Base-by-base conservation (phyloP, 2,329 filamentous ascomycete genomes). In the Colletotrichum shisoi region DNA sequence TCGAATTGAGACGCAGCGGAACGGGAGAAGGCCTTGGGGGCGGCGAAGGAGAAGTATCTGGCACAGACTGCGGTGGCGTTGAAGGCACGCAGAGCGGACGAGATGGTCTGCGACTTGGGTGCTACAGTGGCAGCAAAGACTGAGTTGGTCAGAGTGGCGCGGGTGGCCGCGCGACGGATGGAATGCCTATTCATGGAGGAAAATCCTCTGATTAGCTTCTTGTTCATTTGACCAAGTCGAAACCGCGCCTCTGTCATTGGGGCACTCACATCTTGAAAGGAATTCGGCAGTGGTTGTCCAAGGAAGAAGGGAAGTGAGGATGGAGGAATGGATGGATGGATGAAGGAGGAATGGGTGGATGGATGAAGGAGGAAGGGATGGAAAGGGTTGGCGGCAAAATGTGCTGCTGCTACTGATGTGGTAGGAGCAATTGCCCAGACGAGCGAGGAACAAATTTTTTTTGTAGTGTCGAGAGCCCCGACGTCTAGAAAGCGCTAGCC, bases 101-200 rank as follows among this genome's bases (percentile, higher is more conserved):
- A 56, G 52, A 63, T 57, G 40, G 58, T 49, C 27, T 69, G 67
- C 13, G 62, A 60, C 52, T 46, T 69, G 57, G 66, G 58, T n/a
- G 56, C 66, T 19, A 11, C 48, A 48, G 57, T 60, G 34, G 45
- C 51, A 24, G 46, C 57, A 44, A 46, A 39, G 54, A 54, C 39
- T 31, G 68, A 63, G 42, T 53, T 57, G 62, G 66, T 54, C 49
- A 67, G 45, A 46, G 57, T 64, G 51, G 59, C 56, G 46, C 57
- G 65, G 31, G 70, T 57, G 42, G 58, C 68, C 24, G 68, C 61
- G 58, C 63, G 68, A 52, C 64, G 68, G 52, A 70, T 37, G 27
- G 63, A 70, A n/a, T 63, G 59, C 69, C 69, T 70, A 40, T 6
- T 6, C 9, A 27, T 48, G 2, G 3, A 40, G 17, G 34, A 17